phyloP scores from a whole-genome alignment of 2,329 filamentous ascomycete genomes.

The Fusarium sp. region DNA sequence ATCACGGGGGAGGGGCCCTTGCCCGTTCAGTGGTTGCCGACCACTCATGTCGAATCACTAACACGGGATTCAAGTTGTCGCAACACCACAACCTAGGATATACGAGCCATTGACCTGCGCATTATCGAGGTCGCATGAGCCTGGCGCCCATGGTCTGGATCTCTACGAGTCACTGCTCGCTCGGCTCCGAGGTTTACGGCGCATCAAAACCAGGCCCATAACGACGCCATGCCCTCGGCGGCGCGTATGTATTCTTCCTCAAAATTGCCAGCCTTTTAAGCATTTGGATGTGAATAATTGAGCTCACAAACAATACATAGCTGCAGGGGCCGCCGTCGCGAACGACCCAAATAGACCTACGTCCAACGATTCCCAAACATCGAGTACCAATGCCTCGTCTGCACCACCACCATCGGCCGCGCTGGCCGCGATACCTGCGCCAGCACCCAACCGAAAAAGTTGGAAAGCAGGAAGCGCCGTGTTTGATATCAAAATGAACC shows the following conservation, averaged over 20 bases:
- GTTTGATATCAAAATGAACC: constrained; percentile 30
- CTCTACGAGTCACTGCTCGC: constrained; percentile 13
- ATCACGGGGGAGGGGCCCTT: constrained; percentile 40
- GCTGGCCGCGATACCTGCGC: constrained; percentile 7
- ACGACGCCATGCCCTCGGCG: constrained; percentile 49
- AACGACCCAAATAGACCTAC: constrained; percentile 17
- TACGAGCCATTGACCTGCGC: constrained; percentile 26
- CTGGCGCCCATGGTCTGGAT: constrained; percentile 3
- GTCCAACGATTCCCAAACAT: constrained; percentile 4
- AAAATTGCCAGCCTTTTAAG: neutral
- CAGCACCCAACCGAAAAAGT: neutral
- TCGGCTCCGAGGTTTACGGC: constrained; percentile 31
- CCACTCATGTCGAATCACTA: constrained; percentile 43
- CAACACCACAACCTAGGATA: constrained; percentile 30
- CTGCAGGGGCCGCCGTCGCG: constrained; percentile 31
- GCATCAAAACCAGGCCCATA: constrained; percentile 38
- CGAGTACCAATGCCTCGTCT: constrained; percentile 15
- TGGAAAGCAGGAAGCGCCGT: constrained; percentile 26
- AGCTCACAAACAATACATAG: constrained; percentile 34
- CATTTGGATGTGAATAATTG: neutral
- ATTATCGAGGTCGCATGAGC: constrained; percentile 31
- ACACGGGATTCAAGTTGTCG: constrained; percentile 35
- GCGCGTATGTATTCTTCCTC: constrained; percentile 46
- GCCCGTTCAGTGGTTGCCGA: constrained; percentile 5
- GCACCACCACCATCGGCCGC: constrained; percentile 16